Evolutionary conservation across 164 flowering plant species (phyloP).

Genomic region (Malania oleifera): DNA sequence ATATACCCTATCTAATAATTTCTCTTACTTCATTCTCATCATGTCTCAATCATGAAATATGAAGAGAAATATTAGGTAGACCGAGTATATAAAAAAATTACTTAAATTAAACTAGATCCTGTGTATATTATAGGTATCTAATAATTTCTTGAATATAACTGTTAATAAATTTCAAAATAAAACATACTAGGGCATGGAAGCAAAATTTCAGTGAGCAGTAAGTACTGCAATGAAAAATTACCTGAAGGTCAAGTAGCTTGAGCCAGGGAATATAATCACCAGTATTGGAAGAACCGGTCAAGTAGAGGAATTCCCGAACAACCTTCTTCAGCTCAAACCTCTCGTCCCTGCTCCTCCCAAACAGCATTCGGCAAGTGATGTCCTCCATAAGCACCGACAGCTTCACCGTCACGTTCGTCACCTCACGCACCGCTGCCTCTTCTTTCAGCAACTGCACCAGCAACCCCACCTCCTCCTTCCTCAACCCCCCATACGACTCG

Average conservation of each 20-base stretch:
- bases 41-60: no score
- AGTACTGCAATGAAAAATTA: not conserved
- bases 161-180: no score
- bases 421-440: not conserved
- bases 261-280: not conserved
- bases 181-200: no score
- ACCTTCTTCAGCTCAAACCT: not conserved
- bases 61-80: no score
- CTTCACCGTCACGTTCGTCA: not conserved
- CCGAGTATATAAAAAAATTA: no score
- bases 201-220: no score
- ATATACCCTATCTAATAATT: no score
- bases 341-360: not conserved
- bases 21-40: no score
- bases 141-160: no score
- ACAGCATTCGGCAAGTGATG: not conserved
- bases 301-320: not conserved
- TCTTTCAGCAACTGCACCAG: not conserved
- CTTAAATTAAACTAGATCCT: no score
- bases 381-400: not conserved
- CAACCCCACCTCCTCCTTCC: constrained; percentile 4
- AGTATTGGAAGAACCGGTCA: not conserved
- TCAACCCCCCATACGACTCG: constrained; percentile 11
- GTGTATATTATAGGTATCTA: no score
- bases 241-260: not conserved